Conservation (phyloP, 495 filamentous ascomycete genomes). For the Penicillium egyptiacum region DNA sequence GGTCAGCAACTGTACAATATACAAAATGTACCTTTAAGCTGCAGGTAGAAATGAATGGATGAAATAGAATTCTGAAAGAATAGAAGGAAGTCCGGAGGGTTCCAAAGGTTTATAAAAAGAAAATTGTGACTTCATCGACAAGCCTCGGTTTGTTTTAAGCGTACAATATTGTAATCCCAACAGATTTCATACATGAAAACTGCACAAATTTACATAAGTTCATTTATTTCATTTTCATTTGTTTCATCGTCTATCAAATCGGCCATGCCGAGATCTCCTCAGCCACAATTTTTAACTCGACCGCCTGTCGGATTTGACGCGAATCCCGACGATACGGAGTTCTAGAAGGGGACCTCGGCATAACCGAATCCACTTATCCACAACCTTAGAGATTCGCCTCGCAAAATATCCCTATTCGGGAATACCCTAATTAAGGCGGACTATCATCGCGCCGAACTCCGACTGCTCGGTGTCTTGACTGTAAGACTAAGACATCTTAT, state of each 20-base stretch:
- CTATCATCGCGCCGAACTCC: background rate
- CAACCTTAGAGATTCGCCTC: background rate
- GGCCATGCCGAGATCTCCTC: background rate
- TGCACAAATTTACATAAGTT: background rate
- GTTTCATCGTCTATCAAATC: constrained; percentile 1
- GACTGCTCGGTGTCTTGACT: background rate
- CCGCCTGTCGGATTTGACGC: background rate
- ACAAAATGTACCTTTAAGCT: background rate
- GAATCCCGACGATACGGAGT: background rate
- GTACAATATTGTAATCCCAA: background rate
- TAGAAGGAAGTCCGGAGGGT: background rate
- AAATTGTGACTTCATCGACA: background rate
- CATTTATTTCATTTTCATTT: background rate
- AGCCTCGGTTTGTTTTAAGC: background rate
- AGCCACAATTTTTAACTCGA: background rate
- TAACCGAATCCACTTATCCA: background rate
- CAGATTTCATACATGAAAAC: background rate
- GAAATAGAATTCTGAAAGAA: background rate
- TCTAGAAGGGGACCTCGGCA: background rate
- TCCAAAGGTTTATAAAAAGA: background rate
- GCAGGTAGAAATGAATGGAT: background rate
- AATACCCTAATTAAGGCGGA: background rate
- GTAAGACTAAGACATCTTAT: background rate
- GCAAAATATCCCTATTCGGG: background rate
- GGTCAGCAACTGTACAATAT: background rate